Base-by-base conservation (phyloP, 768 basidiomycete species). In the Hygrocybe punicea region DNA sequence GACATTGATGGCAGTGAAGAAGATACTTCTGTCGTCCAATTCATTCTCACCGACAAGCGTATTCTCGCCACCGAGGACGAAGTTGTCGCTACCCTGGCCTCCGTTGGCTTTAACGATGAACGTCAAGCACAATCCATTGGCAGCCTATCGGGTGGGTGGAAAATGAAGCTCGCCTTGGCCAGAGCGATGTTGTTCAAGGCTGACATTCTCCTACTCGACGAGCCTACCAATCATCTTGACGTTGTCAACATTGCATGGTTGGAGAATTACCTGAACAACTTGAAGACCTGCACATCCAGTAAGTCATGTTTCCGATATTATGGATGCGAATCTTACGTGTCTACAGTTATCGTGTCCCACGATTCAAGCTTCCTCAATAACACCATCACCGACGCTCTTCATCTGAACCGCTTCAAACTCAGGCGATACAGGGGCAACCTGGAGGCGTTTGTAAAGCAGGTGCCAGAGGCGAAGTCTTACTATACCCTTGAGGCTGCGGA, bases 161-260 rank as follows among this genome's bases (percentile, higher is more conserved):
- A 98, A 84, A 98, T 98, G 95, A 98, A 97, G 84, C 87, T 98
- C 61, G 95, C 95, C 39, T 85, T 98, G 59, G 95, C 95, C 57
- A 85, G 95, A 60, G 95, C 95, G 50, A 96, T 98, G 86, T 82
- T 98, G 45, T 98, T 98, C 89, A 91, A 89, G 79, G 95, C 95
- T 60, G 95, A 98, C 68, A 98, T 98, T 68, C 86, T 98, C 51
- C 78, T 97, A 24, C 90, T 96, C 62, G 94, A 97, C 74, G 94
- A 97, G 79, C 94, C 94, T 45, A 97, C 94, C 78, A 93, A 93
- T 81, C 90, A 93, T 73, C 84, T 98, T 78, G 95, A 98, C 65
- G 95, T 98, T 62, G 85, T 97, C 76, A 98, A 98, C 81, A 83
- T 98, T 61, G 93, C 93, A 39, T 98, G 95, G 95, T 83, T 98